Evolutionary conservation across 148 eudicot species (phyloP).

Genomic region (Rhododendron griersonianum): DNA sequence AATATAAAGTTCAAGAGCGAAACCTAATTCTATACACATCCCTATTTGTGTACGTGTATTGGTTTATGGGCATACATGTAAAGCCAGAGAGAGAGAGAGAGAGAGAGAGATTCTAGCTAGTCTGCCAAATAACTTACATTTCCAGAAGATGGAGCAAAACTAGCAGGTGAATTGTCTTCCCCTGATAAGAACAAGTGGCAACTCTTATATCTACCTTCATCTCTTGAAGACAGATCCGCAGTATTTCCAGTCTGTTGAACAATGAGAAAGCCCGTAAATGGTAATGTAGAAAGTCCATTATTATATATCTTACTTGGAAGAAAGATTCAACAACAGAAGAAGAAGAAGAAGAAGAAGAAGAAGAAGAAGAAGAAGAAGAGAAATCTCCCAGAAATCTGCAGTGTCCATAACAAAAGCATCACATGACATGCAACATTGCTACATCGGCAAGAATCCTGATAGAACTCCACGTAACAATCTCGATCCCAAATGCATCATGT

Average conservation of each 20-base stretch:
- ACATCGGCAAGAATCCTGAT: background rate
- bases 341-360: background rate
- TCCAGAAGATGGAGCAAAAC: constrained; percentile 38
- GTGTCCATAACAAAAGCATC: background rate
- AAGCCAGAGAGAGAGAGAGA: background rate
- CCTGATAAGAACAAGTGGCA: constrained; percentile 65
- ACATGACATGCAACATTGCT: background rate
- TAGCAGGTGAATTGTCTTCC: constrained; percentile 45
- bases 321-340: background rate
- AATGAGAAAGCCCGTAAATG: constrained; percentile 28
- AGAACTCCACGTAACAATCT: background rate
- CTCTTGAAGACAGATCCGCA: constrained; percentile 18
- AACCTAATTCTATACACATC: background rate
- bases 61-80: too few relatives aligned
- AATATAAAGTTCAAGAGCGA: background rate
- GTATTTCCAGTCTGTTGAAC: constrained; percentile 25
- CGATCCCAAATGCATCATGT: background rate
- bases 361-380: background rate
- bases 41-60: background rate
- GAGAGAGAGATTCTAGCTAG: background rate
- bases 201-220: constrained; percentile 35
- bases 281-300: background rate
- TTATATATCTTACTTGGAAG: background rate
- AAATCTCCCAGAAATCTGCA: too few relatives aligned
- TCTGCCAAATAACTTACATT: constrained; percentile 38